Percentiles rank a stretch among this genome's conserved stretches.
phyloP scores from a whole-genome alignment of 2,329 filamentous ascomycete species.

The Pestalotiopsis sp. region DNA sequence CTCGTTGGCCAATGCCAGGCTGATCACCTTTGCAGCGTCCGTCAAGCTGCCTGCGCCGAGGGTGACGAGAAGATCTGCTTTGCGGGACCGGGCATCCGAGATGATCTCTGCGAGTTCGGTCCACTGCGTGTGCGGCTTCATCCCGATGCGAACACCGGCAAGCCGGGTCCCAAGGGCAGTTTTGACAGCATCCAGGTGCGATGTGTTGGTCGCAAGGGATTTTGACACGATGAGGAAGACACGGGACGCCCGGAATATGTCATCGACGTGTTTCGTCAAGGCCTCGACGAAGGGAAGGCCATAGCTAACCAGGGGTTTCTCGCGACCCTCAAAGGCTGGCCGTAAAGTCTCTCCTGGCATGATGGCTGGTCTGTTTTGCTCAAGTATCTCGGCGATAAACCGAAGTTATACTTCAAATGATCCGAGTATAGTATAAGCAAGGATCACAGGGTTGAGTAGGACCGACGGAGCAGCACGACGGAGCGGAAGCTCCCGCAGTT shows the following conservation, averaged over 20 bases:
- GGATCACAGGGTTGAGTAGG: too few species aligned
- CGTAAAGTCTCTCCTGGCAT: conserved; percentile 18
- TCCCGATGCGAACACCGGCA: conserved; percentile 49
- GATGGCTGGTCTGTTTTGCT: background rate
- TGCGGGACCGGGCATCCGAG: conserved; percentile 36
- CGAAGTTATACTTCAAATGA: too few species aligned
- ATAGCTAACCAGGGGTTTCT: conserved; percentile 40
- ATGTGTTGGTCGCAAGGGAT: conserved; percentile 49
- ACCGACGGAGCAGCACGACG: too few species aligned
- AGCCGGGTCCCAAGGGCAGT: conserved; percentile 41
- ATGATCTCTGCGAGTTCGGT: conserved; percentile 52
- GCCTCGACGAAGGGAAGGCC: conserved; percentile 48
- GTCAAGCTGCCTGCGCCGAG: conserved; percentile 59
- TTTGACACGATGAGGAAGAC: conserved; percentile 55
- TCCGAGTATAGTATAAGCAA: too few species aligned
- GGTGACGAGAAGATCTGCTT: conserved; percentile 54
- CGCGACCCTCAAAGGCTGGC: conserved; percentile 22
- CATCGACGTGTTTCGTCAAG: conserved; percentile 43
- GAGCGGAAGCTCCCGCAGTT: too few species aligned
- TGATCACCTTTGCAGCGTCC: conserved; percentile 56
- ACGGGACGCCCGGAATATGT: conserved; percentile 42
- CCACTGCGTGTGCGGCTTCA: conserved; percentile 57
- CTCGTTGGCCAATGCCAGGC: conserved; percentile 52
- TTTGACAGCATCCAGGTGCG: conserved; percentile 43
- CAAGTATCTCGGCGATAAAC: too few species aligned